A percentile compares a stretch with the other conserved stretches of the same genome.
These are phyloP conservation scores for Fragilaria radians DNA, from an alignment of 108 stramenopile genomes.

Conservation along the genomic window DNA sequence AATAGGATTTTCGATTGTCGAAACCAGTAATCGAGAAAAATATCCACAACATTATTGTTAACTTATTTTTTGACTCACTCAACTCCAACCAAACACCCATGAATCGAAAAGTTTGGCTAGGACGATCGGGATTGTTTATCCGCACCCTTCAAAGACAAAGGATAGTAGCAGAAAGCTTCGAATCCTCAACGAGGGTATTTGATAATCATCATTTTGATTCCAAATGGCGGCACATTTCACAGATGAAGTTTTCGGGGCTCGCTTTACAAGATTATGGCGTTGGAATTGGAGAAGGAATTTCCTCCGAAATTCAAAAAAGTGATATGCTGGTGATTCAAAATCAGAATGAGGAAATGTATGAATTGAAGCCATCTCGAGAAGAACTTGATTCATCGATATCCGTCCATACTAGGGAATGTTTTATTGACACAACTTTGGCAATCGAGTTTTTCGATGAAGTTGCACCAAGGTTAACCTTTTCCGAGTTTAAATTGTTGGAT, in stretches of 20 bases:
- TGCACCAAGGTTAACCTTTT: not conserved
- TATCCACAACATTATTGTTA: no score
- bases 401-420: not conserved
- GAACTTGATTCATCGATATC: not conserved
- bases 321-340: not conserved
- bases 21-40: no score
- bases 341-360: not conserved
- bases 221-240: no score
- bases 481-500: not conserved
- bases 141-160: no score
- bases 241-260: no score
- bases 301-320: not conserved
- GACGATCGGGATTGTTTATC: no score
- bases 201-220: not conserved
- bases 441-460: not conserved
- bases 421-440: not conserved
- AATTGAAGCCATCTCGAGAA: not conserved
- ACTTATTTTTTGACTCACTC: no score
- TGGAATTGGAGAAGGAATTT: not conserved
- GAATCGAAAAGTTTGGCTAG: no score
- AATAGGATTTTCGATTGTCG: no score
- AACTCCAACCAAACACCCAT: no score
- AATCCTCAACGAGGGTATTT: no score
- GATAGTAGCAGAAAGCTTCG: no score
- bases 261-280: not conserved